phyloP scores from a whole-genome alignment of 331 rosid genomes.

The Phaseolus coccineus region DNA sequence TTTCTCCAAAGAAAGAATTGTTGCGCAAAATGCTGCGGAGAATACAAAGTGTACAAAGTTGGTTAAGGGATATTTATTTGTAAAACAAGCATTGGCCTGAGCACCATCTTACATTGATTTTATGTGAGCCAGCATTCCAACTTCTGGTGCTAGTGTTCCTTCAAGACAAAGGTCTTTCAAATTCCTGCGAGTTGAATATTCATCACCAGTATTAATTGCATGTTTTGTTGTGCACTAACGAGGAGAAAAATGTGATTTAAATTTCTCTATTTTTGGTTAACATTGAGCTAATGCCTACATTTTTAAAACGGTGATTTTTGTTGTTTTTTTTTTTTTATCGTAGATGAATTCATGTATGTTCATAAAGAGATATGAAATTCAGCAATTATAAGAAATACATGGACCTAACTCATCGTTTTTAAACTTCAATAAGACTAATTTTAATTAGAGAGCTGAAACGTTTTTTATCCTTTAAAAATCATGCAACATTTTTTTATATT shows the following conservation, averaged over 20 bases:
- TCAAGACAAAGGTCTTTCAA: conserved; percentile 13
- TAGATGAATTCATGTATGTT: too few relatives aligned
- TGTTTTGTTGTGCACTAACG: neutral
- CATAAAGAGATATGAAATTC: too few relatives aligned
- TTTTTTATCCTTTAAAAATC: neutral
- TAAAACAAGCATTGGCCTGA: neutral
- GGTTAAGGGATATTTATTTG: neutral
- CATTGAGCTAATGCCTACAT: too few relatives aligned
- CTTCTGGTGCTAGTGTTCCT: conserved; percentile 33
- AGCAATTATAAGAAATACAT: too few relatives aligned
- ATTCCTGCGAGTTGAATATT: conserved; percentile 16
- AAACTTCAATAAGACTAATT: too few relatives aligned
- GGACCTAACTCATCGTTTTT: too few relatives aligned
- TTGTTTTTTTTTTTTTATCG: too few relatives aligned
- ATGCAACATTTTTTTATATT: too few relatives aligned
- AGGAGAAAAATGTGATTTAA: neutral
- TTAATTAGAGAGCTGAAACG: neutral
- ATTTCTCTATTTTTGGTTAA: neutral
- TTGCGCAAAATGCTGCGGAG: conserved; percentile 20
- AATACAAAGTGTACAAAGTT: conserved; percentile 8
- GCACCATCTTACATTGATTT: conserved; percentile 15
- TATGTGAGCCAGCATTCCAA: conserved; percentile 23
- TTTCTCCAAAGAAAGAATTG: conserved; percentile 23
- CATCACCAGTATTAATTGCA: neutral
- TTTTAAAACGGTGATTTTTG: too few relatives aligned